A percentile compares a stretch with the other conserved stretches of the same genome.
Conservation (phyloP, 768 basidiomycete genomes). For the Termitomyces sp. region DNA sequence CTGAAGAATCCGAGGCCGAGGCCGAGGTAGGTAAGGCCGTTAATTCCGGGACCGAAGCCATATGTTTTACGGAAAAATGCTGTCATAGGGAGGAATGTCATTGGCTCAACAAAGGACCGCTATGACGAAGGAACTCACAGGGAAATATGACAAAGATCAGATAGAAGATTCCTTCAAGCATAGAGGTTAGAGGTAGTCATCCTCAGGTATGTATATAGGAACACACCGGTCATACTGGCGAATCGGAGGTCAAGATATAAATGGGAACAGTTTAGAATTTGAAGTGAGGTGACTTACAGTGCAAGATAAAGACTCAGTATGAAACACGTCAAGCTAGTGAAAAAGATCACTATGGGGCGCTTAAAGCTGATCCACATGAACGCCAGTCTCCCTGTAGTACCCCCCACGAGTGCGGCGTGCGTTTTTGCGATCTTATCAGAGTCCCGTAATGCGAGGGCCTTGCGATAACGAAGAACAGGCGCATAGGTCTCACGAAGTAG, state of each 20-base stretch:
- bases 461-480: conserved; percentile 50
- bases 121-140: conserved; percentile 28
- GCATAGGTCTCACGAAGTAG: conserved; percentile 71
- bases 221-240: conserved; percentile 51
- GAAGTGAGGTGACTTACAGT: conserved; percentile 41
- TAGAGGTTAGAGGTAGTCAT: not conserved
- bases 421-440: not conserved
- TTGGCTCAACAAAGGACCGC: not conserved
- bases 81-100: conserved; percentile 2
- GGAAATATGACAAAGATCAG: conserved; percentile 70
- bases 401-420: not conserved
- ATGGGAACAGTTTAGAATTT: not conserved
- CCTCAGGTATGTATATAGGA: not conserved
- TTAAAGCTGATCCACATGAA: conserved; percentile 59
- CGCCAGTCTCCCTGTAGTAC: conserved; percentile 8
- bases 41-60: conserved; percentile 46
- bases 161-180: conserved; percentile 53
- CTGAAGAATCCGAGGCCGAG: conserved; percentile 51
- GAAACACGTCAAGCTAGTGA: conserved; percentile 63
- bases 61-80: conserved; percentile 50
- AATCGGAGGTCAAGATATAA: not conserved
- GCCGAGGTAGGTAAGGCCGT: conserved; percentile 52
- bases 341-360: conserved; percentile 58
- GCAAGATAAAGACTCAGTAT: conserved; percentile 67
- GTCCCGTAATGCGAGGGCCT: conserved; percentile 3